Evolutionary conservation across 495 filamentous ascomycete genomes (phyloP), one percentile per base, ranked within the genome.

Genomic region (Podospora pseudocomata): DNA sequence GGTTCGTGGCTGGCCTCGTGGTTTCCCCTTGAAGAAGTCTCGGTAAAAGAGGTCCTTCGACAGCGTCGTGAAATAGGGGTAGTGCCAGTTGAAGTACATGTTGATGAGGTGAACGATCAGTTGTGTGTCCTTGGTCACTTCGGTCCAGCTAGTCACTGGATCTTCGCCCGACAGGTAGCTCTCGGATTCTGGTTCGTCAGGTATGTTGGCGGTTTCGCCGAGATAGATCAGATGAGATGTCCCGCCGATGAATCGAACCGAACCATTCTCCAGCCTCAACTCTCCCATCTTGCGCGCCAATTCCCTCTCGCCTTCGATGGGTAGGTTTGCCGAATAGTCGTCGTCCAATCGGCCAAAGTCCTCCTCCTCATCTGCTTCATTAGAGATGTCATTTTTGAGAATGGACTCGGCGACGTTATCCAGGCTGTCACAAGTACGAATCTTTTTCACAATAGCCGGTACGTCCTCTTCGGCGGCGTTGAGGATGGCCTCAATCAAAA

Each of bases 11-110:
- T 77, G 74, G 16, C 73, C 72, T 55, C 73, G 73, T 16, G 78
- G 81, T 67, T 78, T 83, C 0, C 94, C 93, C 3, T 83, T 84
- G 16, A 88, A 73, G 72, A 97, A 98, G 74, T 99, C 94, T 20
- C 90, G 85, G 71, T 90, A 95, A 77, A 99, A 99, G 28, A 97
- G 84, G 53, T 82, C 86, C 77, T 91, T 96, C n/a, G 94, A 94
- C 5, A 98, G 85, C 0, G 91, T 94, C 13, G 92, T 94, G 80
- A 99, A 99, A 78, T 93, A 98, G 13, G 94, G 90, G 76, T 98
- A 99, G 73, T 99, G 95, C 93, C 95, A 99, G 32, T 90, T 90
- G 79, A 98, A 97, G 79, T 99, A 99, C 92, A 97, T 94, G 67
- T 91, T 94, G 72, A 99, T 86, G 13, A 99, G 86, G 80, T 98